Percentiles rank a stretch among this genome's conserved stretches.
phyloP scores from a whole-genome alignment of 495 filamentous ascomycete genomes.

The Viridothelium virens region DNA sequence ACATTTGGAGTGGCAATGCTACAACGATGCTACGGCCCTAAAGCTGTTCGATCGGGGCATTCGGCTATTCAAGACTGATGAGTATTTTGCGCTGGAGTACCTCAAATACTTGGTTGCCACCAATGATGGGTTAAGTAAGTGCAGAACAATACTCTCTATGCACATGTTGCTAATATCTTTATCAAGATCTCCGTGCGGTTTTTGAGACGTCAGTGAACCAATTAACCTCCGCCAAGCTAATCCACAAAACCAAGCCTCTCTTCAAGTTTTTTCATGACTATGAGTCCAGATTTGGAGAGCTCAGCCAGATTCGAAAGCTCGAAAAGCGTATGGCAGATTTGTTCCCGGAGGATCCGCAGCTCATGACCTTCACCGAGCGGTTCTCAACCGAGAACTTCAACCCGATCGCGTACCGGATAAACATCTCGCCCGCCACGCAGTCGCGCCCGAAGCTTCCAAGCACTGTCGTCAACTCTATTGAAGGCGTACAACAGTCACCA shows the following conservation, averaged over 20 bases:
- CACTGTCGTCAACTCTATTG: neutral
- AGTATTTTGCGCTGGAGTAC: conserved; percentile 85
- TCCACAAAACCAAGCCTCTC: conserved; percentile 70
- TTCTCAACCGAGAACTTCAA: conserved; percentile 62
- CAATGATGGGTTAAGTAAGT: conserved; percentile 88
- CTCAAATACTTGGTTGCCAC: conserved; percentile 85
- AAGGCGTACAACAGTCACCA: neutral
- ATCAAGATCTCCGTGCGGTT: conserved; percentile 76
- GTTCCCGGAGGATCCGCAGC: conserved; percentile 75
- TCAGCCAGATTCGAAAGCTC: conserved; percentile 77
- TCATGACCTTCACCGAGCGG: conserved; percentile 66
- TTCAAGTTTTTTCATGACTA: conserved; percentile 89
- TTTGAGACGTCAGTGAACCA: conserved; percentile 87
- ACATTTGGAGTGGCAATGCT: conserved; percentile 88
- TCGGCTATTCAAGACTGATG: conserved; percentile 85
- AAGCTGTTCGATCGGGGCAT: conserved; percentile 94
- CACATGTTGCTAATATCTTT: conserved; percentile 17
- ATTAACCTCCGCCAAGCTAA: conserved; percentile 59
- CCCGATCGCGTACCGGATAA: conserved; percentile 42
- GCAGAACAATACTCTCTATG: neutral
- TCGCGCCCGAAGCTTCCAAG: neutral
- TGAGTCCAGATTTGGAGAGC: conserved; percentile 87
- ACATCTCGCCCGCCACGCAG: conserved; percentile 10
- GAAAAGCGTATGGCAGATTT: conserved; percentile 89
- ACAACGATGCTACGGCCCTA: conserved; percentile 81